Base-by-base conservation (phyloP, 2,329 filamentous ascomycete species). In the Alternaria brassicae region DNA sequence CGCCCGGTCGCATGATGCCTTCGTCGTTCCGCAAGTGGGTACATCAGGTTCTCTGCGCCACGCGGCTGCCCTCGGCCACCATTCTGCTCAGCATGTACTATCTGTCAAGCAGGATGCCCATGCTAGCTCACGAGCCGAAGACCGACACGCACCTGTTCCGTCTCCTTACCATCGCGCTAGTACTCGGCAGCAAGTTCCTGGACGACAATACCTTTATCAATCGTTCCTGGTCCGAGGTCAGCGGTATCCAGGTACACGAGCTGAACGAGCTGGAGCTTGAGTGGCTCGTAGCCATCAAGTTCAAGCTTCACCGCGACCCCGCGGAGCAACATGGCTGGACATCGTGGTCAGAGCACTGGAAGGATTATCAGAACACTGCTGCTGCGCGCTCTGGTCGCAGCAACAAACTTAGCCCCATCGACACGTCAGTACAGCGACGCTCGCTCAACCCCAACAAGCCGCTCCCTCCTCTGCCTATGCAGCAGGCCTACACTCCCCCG, bases 191-290 rank as follows among this genome's bases (percentile, higher is more conserved):
- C 87, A 97, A 97, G 81, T 97, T 97, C 73, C 83, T 97, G 67
- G 93, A 97, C 73, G 93, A 97, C 83, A 97, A 97, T 80, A 97
- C 93, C 6, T 97, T 97, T 80, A 93, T 97, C 84, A 97, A 97
- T 81, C 90, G 92, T 55, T 97, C 93, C 1, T 97, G 93, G 93
- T 92, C 93, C 5, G 93, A 97, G 75, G 93, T 97, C 52, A 97
- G 92, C 79, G 92, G 91, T 62, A 96, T 97, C 67, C 84, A 89
- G 30, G 92, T 97, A 19, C 80, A 85, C 3, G 92, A 97, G 73
- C 84, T 97, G 68, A 97, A 97, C 80, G 83, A 85, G 60, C 86
- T 96, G 77, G 93, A 97, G 82, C 87, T 90, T 71, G 90, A 96
- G 70, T 97, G 93, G 93, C 85, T 97, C 39, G 84, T 87, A 55